A percentile compares a stretch with the other conserved stretches of the same genome.
phyloP scores from a whole-genome alignment of 2,329 filamentous ascomycete genomes.

The Stagonosporopsis cucurbitacearum region DNA sequence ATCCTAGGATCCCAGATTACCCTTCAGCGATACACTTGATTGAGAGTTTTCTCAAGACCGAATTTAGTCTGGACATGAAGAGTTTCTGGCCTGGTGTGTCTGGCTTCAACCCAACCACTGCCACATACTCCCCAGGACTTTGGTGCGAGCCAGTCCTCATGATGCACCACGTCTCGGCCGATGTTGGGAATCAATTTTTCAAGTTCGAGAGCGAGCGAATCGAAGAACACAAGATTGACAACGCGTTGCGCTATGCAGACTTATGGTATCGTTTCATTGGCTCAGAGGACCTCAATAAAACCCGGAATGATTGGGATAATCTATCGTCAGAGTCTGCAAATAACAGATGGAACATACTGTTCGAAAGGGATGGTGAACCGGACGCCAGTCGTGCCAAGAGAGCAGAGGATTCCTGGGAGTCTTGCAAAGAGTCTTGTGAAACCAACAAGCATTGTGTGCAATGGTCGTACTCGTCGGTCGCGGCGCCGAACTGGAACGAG shows the following conservation, averaged over 20 bases:
- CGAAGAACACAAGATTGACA: constrained; percentile 23
- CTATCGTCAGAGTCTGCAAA: constrained; percentile 39
- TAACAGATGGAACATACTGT: constrained; percentile 44
- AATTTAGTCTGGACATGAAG: constrained; percentile 54
- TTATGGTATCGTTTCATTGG: constrained; percentile 40
- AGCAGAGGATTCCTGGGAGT: constrained; percentile 37
- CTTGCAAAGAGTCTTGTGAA: constrained; percentile 39
- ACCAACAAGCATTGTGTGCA: constrained; percentile 40
- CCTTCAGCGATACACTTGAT: constrained; percentile 61
- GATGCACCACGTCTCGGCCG: constrained; percentile 55
- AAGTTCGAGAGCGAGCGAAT: constrained; percentile 52
- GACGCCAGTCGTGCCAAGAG: constrained; percentile 23
- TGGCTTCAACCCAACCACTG: constrained; percentile 38
- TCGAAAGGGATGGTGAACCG: constrained; percentile 26
- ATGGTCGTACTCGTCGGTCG: constrained; percentile 41
- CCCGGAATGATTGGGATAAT: constrained; percentile 44
- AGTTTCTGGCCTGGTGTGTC: constrained; percentile 55
- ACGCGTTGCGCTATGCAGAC: constrained; percentile 35
- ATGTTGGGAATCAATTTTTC: constrained; percentile 53
- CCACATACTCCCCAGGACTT: constrained; percentile 54
- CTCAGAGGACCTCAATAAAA: constrained; percentile 31
- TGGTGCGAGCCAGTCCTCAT: constrained; percentile 47
- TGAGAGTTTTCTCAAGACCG: constrained; percentile 53
- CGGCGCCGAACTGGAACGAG: constrained; percentile 37
- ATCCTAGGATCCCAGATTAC: constrained; percentile 55